Evolutionary conservation across 2,329 filamentous ascomycete genomes (phyloP), one percentile per base, ranked within the genome.

Genomic region (Trematosphaeria pertusa): DNA sequence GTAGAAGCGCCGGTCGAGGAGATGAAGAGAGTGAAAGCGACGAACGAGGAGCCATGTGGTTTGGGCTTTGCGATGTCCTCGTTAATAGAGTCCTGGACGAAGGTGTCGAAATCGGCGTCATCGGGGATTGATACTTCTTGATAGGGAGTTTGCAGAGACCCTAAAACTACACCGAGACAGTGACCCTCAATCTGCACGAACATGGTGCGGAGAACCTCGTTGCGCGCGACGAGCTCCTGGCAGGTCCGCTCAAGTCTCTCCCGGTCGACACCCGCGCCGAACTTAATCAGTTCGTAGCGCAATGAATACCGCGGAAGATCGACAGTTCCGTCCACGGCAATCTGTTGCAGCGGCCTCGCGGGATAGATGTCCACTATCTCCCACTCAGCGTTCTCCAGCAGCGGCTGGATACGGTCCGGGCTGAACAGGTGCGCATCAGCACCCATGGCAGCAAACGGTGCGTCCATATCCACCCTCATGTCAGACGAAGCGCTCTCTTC

Each of bases 141-240:
- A 18, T 86, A 78, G 0, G 77, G 74, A 0, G 77, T 74, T 9
- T 75, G 59, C 2, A 88, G 70, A 12, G 80, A 72, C 20, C 82
- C 74, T 2, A 88, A 70, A 0, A 88, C 80, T 1, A 85, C 81
- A 43, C 81, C 79, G 49, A 83, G 77, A 57, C 78, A 82, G 28
- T 74, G 73, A 5, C 72, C 73, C 17, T 75, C 72, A 46, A 77
- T 73, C 45, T 62, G 41, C 11, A 87, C 76, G 52, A 88, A 88
- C 4, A 87, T 81, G 0, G 85, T 88, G 4, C 85, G 81, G 2
- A 88, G 73, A 18, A 88, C 84, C 56, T 87, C 84, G 61, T 87
- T 85, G 6, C 75, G 75, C 2, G 77, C 69, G 1, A 88, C 80
- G 3, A 88, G 78, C 24, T 82, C 72, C 37, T 77, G 75, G 52